phyloP scores from a whole-genome alignment of 305 asterid species.

The Fraxinus paxiana region DNA sequence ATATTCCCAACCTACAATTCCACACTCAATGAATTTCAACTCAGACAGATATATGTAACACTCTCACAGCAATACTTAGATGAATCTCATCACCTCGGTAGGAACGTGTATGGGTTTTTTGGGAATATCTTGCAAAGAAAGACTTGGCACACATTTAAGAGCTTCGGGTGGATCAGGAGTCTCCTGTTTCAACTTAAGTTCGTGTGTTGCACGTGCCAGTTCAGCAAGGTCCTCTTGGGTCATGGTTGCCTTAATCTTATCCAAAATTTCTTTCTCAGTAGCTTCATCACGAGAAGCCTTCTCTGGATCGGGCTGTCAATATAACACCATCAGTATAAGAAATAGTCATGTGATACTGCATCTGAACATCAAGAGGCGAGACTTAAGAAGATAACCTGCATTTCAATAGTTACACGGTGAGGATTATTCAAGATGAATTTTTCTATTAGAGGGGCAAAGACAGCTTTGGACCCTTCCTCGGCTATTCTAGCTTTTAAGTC shows the following conservation, averaged over 20 bases:
- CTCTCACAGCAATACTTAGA: constrained; percentile 5
- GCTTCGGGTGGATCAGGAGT: constrained; percentile 99
- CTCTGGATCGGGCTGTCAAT: constrained; percentile 86
- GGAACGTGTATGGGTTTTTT: constrained; percentile 71
- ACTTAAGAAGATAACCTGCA: constrained; percentile 62
- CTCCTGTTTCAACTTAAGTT: constrained; percentile 84
- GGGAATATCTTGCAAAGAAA: constrained; percentile 89
- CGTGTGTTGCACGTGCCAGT: constrained; percentile 87
- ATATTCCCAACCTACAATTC: constrained; percentile 66
- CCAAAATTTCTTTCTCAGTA: constrained; percentile 63
- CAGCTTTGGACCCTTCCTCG: constrained; percentile 83
- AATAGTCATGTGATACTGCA: constrained; percentile 14
- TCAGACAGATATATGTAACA: constrained; percentile 13
- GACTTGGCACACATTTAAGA: constrained; percentile 81
- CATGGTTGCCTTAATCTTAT: constrained; percentile 75
- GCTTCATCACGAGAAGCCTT: constrained; percentile 87
- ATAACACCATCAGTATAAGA: constrained; percentile 26
- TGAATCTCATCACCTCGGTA: constrained; percentile 59
- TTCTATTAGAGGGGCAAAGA: constrained; percentile 85
- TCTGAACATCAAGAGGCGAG: constrained; percentile 21
- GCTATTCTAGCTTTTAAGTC: constrained; percentile 90
- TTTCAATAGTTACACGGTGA: constrained; percentile 81
- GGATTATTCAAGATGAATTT: constrained; percentile 73
- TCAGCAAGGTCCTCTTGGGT: constrained; percentile 96
- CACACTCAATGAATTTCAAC: constrained; percentile 21